These are phyloP conservation scores for Colletotrichum limetticola DNA, from an alignment of 2,329 filamentous ascomycete species.

Conservation along the genomic window DNA sequence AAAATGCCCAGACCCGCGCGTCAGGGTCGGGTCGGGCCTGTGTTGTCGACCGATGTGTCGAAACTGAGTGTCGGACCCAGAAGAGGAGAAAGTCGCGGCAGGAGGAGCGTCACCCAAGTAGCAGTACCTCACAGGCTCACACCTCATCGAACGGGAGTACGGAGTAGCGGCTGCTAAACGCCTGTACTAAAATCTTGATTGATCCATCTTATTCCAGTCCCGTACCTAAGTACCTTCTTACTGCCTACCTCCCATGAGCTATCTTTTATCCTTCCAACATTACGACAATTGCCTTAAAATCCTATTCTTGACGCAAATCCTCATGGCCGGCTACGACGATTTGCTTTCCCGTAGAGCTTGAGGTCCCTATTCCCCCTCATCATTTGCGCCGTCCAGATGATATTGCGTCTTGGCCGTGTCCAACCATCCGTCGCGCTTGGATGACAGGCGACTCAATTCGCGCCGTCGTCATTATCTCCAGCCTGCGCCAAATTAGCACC, in stretches of 20 bases:
- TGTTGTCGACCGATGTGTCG: constrained; percentile 27
- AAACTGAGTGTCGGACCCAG: constrained; percentile 19
- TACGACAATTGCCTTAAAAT: neutral
- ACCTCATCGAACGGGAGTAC: too few species aligned
- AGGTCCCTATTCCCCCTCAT: neutral
- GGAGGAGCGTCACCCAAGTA: constrained; percentile 24
- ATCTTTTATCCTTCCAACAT: neutral
- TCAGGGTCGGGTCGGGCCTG: constrained; percentile 19
- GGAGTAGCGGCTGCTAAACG: constrained; percentile 8
- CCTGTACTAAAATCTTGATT: constrained; percentile 6
- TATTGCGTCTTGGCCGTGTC: constrained; percentile 21
- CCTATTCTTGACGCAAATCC: constrained; percentile 19
- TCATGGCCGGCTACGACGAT: constrained; percentile 30
- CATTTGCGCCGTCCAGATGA: constrained; percentile 31
- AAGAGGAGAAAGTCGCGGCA: constrained; percentile 5
- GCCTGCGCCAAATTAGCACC: constrained; percentile 24
- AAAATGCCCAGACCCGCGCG: constrained; percentile 22
- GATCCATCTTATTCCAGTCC: neutral
- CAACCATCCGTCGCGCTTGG: constrained; percentile 30
- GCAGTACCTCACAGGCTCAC: neutral
- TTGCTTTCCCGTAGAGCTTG: constrained; percentile 1
- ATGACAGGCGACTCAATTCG: constrained; percentile 21
- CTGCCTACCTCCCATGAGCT: neutral
- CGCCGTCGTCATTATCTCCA: constrained; percentile 27
- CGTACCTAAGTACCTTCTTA: neutral